Base-by-base conservation (phyloP, 768 basidiomycete species). In the Pisolithus orientalis region DNA sequence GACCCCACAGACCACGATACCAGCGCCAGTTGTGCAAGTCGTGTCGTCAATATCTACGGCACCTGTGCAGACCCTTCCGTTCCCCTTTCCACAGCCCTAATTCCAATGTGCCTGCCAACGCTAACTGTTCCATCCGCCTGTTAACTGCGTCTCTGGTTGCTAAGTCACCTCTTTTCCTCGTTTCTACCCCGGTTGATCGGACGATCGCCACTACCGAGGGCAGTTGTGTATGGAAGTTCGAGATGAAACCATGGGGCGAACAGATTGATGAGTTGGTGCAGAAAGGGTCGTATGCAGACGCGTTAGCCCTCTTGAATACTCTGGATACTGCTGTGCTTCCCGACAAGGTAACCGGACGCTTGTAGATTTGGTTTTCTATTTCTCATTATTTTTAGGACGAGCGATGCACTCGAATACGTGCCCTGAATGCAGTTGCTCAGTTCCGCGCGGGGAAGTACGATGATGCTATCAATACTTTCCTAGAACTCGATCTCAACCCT, bases 401-500 rank as follows among this genome's bases (percentile, higher is more conserved):
- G 57, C 73, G 85, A 42, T 69, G 73, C 32, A 80, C 75, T 3
- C 75, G 76, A 9, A 80, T 93, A 28, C 80, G 84, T 5, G 80
- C 82, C 2, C 75, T 97, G 17, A 79, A 89, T 49, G 93, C 92
- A 0, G 84, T 96, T 0, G 74, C 86, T 0, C 80, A 86, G 53
- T 94, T 94, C 68, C 77, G 79, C 4, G 70, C 74, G 7, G 79
- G 77, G 7, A 76, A 83, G 52, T 94, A 82, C 61, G 85, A 88
- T 55, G 70, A 74, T 1, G 94, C 95, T 1, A 86, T 97, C 52
- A 85, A 96, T 62, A 80, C 84, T 0, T 94, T 98, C 66, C 79
- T 94, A 45, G 82, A 87, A 39, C 83, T 95, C 39, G 87, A 97
- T 57, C 75, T 94, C 58, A 94, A 94, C 61, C 96, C 96, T 0